Evolutionary conservation across 192 early-diverging fungal species (phyloP), one percentile per base, ranked within the genome.

Genomic region (Coemansia sp.): DNA sequence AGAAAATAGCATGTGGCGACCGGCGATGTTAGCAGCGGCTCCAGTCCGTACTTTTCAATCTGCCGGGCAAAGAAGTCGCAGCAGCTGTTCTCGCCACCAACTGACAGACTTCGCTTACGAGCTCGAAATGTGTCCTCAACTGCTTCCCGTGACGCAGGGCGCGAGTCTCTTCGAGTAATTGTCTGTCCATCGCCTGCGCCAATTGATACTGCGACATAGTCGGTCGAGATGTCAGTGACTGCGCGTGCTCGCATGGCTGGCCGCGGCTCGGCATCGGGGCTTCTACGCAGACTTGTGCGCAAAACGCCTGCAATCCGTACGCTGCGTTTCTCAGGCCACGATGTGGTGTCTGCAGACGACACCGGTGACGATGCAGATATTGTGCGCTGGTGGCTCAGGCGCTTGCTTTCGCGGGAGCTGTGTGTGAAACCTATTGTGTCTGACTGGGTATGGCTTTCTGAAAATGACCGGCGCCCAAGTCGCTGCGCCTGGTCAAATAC

Each of bases 21-120:
- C 10, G 78, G 78, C 50, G 78, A 75, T 4, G 62, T 61, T 4
- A 81, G 59, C 66, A 81, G 54, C 29, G 78, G 48, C 61, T 67
- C 65, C 55, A 81, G 66, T 26, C 78, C 78, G 53, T 81, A 81
- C 63, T 72, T 68, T 43, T 81, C 78, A 32, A 81, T 71, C 53
- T 81, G 78, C 24, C 78, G 65, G 20, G 63, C 73, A 58, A 69
- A 81, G 26, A 81, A 81, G 23, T 54, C 73, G 32, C 54, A 50
- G 59, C 78, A 75, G 35, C 38, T 57, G 38, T 59, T 61, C 49
- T 81, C 78, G 45, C 78, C 78, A 38, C 78, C 78, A 3, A 81
- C 78, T 7, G 78, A 81, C 35, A 81, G 51, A 53, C 78, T 81
- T 26, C 78, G 78, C 59, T 81, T 81, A 52, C 77, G 77, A 11